Conservation (phyloP, 163 green algal species). For the Chlorella variabilis region DNA sequence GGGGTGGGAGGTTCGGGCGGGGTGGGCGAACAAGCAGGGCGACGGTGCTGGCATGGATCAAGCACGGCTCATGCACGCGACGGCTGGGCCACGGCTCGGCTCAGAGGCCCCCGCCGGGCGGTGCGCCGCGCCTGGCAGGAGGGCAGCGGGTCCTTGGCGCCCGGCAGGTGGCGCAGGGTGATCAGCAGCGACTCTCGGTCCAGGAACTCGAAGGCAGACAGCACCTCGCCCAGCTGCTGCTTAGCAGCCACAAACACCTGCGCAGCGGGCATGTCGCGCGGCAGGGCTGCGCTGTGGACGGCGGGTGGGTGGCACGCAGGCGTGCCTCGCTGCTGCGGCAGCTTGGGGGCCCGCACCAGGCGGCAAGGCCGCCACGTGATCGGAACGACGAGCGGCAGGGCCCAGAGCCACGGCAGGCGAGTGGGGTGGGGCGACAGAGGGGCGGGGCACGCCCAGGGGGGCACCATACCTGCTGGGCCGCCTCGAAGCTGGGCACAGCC, state of each 20-base stretch:
- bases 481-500: constrained; percentile 52
- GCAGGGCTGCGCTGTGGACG: background rate
- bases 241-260: constrained; percentile 70
- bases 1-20: background rate
- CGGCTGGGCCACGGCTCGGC: background rate
- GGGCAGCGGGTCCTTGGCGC: constrained; percentile 59
- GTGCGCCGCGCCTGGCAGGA: constrained; percentile 39
- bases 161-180: constrained; percentile 65
- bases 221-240: constrained; percentile 80
- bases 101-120: too few species aligned
- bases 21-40: background rate
- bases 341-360: too few species aligned
- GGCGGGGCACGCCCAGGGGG: too few species aligned
- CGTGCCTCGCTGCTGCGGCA: too few species aligned
- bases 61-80: background rate
- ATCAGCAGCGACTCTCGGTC: constrained; percentile 79
- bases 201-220: constrained; percentile 96
- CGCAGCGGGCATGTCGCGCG: constrained; percentile 13
- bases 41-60: too few species aligned
- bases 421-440: too few species aligned
- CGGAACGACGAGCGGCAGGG: too few species aligned
- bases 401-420: too few species aligned
- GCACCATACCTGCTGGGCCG: constrained; percentile 32
- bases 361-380: too few species aligned
- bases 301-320: background rate